Conservation (phyloP, 805 yeast genomes). For the Candida alai region DNA sequence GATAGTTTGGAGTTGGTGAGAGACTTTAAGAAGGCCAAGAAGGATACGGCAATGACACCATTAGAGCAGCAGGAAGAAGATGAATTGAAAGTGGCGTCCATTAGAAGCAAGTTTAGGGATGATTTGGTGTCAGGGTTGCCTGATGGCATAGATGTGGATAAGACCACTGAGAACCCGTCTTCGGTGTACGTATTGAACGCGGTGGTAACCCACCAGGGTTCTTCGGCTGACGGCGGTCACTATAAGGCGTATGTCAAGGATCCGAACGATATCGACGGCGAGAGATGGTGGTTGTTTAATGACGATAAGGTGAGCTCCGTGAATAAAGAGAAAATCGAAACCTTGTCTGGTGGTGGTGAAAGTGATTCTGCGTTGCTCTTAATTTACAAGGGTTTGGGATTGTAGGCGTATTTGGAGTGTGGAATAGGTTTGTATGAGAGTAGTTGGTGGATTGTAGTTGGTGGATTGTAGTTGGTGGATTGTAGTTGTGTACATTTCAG, state of each 20-base stretch:
- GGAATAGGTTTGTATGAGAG: no score
- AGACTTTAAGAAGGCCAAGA: constrained; percentile 61
- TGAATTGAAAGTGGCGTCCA: constrained; percentile 43
- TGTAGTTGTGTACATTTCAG: no score
- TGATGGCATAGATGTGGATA: constrained; percentile 21
- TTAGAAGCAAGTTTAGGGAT: constrained; percentile 49
- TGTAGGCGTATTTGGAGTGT: no score
- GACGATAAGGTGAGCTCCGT: constrained; percentile 84
- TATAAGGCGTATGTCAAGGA: constrained; percentile 88
- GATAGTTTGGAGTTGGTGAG: constrained; percentile 67
- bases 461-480: no score
- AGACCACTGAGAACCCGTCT: constrained; percentile 74
- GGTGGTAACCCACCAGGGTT: constrained; percentile 89
- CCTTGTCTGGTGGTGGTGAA: constrained; percentile 96
- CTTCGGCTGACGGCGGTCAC: constrained; percentile 96
- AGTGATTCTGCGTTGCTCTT: constrained; percentile 91
- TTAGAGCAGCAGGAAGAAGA: constrained; percentile 56
- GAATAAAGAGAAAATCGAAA: constrained; percentile 76
- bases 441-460: no score
- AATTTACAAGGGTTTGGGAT: constrained; percentile 78
- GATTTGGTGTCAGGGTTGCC: constrained; percentile 44
- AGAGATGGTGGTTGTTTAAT: constrained; percentile 91
- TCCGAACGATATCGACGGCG: constrained; percentile 56
- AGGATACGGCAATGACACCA: constrained; percentile 35
- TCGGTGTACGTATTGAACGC: constrained; percentile 82